These are phyloP conservation scores for Diaporthe nobilis DNA, from an alignment of 2,329 filamentous ascomycete genomes.

Conservation along the genomic window DNA sequence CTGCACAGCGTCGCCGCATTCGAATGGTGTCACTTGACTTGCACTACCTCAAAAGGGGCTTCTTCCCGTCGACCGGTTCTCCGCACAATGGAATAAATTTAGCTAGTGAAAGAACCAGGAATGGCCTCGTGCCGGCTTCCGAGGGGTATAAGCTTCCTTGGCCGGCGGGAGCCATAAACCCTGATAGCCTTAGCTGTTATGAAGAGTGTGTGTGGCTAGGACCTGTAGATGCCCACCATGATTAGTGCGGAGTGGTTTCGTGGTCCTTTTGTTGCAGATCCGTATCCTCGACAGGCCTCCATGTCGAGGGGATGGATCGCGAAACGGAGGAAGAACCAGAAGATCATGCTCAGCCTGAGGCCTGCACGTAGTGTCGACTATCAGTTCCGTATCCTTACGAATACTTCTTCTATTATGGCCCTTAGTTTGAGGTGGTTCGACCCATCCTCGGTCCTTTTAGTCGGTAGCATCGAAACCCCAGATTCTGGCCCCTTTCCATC, in stretches of 20 bases:
- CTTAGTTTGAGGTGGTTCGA: background rate
- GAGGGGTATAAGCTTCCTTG: conserved; percentile 18
- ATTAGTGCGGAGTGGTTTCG: background rate
- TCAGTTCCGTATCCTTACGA: background rate
- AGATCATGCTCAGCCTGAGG: background rate
- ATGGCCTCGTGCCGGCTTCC: conserved; percentile 5
- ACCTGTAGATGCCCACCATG: no score
- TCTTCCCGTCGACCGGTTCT: background rate
- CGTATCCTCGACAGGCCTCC: background rate
- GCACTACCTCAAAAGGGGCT: background rate
- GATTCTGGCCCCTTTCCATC: conserved; percentile 21
- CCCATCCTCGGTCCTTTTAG: conserved; percentile 1
- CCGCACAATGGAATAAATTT: background rate
- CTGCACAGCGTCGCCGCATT: no score
- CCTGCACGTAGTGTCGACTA: background rate
- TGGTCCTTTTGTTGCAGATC: background rate
- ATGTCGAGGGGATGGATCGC: background rate
- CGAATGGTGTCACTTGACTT: background rate
- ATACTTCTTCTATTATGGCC: background rate
- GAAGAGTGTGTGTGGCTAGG: background rate
- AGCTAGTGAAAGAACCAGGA: background rate
- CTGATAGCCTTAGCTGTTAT: background rate
- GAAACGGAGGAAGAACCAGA: background rate
- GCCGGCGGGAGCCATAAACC: background rate
- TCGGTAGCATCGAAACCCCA: conserved; percentile 11